Base-by-base conservation (phyloP, 2,329 filamentous ascomycete genomes). In the Huntiella moniliformis region DNA sequence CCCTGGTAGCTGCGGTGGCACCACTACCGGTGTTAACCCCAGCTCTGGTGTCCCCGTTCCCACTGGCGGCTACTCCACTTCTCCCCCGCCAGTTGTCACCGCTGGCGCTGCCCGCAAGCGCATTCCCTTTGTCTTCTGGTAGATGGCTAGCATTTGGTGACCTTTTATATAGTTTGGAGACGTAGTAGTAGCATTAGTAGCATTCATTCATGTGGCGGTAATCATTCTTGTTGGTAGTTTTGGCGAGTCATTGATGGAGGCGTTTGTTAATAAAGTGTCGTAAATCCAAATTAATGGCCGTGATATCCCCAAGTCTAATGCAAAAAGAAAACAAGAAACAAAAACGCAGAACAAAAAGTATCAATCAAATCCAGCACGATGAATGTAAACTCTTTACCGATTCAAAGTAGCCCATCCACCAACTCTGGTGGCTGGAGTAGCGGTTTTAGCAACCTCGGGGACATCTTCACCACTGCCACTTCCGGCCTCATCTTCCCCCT, bases 371-470 rank as follows among this genome's bases (percentile, higher is more conserved):
- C 38, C 11, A 13, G 8, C 31, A 11, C 8, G 10, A 35, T 34
- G 16, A 37, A 16, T 13, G 11, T n/a, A 37, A 37, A n/a, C 13
- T 38, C 3, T 34, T 28, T 46, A 49, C 38, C 33, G 45, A 40
- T 49, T 49, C 13, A 49, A 33, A 15, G 47, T 38, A 33, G 47
- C 47, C 47, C 47, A 49, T 13, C 47, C 47, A 35, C 47, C 47
- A 43, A 49, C 36, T 5, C 47, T 38, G 8, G 44, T 39, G 7
- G 47, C 47, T 6, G 39, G 44, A 6, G 39, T 13, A 17, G 16
- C 22, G 11, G 15, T 11, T 42, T 47, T 33, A 37, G 47, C 7
- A 31, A 31, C 15, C 17, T 36, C 17, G 35, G n/a, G 17, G 31
- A 34, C 35, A 4, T 35, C 16, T 10, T 49, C 33, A 7, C 10